Evolutionary conservation across 2,329 filamentous ascomycete genomes (phyloP).

Genomic region (Paradendryphiella salina): DNA sequence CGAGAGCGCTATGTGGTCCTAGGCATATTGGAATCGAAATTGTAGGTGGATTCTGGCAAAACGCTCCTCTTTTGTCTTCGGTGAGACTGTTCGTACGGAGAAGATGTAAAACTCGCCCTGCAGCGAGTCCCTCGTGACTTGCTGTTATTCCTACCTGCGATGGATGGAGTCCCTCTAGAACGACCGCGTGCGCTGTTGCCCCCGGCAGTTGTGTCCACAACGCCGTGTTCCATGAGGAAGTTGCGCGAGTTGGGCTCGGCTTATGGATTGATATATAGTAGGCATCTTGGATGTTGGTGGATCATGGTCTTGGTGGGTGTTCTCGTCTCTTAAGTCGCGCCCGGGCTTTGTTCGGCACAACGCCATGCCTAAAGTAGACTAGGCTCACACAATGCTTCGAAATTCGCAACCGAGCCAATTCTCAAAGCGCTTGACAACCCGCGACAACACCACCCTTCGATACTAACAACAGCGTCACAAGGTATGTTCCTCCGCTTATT

Average conservation of each 20-base stretch:
- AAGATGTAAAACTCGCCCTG: too few species aligned
- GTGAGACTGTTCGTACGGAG: too few species aligned
- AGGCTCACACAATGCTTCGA: conserved; percentile 16
- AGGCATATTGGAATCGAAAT: too few species aligned
- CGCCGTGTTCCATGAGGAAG: too few species aligned
- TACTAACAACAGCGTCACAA: conserved; percentile 47
- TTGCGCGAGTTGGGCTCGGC: too few species aligned
- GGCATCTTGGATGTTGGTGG: neutral
- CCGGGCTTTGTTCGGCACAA: neutral
- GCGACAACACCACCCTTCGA: conserved; percentile 29
- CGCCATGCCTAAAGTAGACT: conserved; percentile 11
- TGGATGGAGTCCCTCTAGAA: neutral
- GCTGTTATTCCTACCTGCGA: neutral
- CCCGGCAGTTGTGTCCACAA: too few species aligned
- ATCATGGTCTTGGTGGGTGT: conserved; percentile 2
- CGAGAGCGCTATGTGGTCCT: too few species aligned
- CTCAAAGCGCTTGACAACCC: conserved; percentile 18
- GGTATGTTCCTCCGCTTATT: conserved; percentile 29
- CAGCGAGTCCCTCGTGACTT: too few species aligned
- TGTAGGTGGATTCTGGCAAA: too few species aligned
- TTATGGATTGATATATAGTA: too few species aligned
- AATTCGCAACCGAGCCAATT: conserved; percentile 15
- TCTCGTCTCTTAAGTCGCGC: neutral
- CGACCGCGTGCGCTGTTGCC: neutral
- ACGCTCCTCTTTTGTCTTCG: too few species aligned